Percentiles rank a stretch among this genome's conserved stretches.
Evolutionary conservation across 768 basidiomycete genomes (phyloP).

Genomic region (Boletus coccyginus): DNA sequence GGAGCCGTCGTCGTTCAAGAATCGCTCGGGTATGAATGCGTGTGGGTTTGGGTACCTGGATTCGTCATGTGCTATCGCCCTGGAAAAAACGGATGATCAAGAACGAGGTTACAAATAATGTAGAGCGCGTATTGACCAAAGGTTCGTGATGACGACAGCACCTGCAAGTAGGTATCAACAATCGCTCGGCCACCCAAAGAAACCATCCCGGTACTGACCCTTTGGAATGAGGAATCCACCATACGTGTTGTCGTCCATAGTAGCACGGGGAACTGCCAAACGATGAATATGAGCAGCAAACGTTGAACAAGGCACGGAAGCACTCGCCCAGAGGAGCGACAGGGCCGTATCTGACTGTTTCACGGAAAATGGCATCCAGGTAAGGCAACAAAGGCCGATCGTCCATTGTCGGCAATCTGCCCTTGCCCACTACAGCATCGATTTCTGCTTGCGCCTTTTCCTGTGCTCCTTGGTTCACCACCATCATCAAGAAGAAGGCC

Average conservation of each 20-base stretch:
- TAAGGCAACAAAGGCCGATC: conserved; percentile 12
- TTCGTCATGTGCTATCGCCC: conserved; percentile 17
- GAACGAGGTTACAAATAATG: rapidly evolving
- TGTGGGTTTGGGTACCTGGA: conserved; percentile 35
- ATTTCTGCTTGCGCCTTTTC: conserved; percentile 6
- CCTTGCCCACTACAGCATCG: conserved; percentile 1
- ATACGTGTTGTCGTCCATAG: conserved; percentile 39
- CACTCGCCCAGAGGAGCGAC: conserved; percentile 2
- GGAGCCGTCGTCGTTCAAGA: conserved; percentile 29
- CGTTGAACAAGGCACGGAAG: background rate
- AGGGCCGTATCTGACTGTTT: background rate
- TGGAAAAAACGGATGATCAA: background rate
- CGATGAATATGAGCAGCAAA: background rate
- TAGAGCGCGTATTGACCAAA: conserved; percentile 1
- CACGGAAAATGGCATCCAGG: conserved; percentile 8
- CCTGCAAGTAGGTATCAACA: background rate
- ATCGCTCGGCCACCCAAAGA: background rate
- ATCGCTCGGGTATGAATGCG: conserved; percentile 38
- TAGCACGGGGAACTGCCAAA: conserved; percentile 25
- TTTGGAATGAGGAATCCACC: background rate
- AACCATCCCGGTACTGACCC: too few relatives aligned
- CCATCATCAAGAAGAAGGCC: conserved; percentile 12
- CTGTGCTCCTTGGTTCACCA: conserved; percentile 3
- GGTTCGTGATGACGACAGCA: conserved; percentile 3
- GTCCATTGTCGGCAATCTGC: background rate